Conservation (phyloP, 2,329 filamentous ascomycete genomes). For the Diaporthe helianthi region DNA sequence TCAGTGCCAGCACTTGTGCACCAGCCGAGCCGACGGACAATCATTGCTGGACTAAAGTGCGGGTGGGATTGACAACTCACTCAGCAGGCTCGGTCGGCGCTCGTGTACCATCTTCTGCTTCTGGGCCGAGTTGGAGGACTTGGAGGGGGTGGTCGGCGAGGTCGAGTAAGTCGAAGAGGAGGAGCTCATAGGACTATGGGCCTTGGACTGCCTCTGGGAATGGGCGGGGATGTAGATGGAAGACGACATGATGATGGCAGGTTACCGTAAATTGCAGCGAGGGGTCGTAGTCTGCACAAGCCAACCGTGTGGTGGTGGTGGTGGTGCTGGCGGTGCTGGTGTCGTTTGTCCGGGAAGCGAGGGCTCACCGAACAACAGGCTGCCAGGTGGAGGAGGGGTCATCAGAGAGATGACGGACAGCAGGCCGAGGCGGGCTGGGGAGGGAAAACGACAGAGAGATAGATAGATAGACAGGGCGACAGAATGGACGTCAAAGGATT, state of each 20-base stretch:
- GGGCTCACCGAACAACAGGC: conserved; percentile 28
- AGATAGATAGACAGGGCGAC: background rate
- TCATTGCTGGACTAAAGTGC: conserved; percentile 33
- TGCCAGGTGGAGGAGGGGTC: conserved; percentile 11
- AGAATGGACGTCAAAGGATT: conserved; percentile 6
- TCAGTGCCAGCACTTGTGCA: background rate
- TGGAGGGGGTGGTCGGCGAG: conserved; percentile 57
- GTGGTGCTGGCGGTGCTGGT: conserved; percentile 2
- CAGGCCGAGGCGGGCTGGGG: conserved; percentile 14
- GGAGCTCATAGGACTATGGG: conserved; percentile 55
- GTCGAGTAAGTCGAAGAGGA: conserved; percentile 65
- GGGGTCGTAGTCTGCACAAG: background rate
- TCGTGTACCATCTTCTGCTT: conserved; percentile 55
- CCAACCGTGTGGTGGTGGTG: conserved; percentile 2
- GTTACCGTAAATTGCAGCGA: conserved; percentile 29
- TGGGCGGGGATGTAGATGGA: conserved; percentile 72
- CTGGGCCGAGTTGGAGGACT: conserved; percentile 50
- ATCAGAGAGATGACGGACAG: conserved; percentile 26
- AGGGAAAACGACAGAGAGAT: background rate
- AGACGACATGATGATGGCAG: conserved; percentile 61
- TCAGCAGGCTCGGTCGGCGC: conserved; percentile 68
- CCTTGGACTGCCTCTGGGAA: conserved; percentile 46
- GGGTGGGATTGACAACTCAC: conserved; percentile 49
- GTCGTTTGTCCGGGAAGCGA: conserved; percentile 13
- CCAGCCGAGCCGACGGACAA: background rate